phyloP scores from a whole-genome alignment of 257 asterid species.

The Coffea canephora region DNA sequence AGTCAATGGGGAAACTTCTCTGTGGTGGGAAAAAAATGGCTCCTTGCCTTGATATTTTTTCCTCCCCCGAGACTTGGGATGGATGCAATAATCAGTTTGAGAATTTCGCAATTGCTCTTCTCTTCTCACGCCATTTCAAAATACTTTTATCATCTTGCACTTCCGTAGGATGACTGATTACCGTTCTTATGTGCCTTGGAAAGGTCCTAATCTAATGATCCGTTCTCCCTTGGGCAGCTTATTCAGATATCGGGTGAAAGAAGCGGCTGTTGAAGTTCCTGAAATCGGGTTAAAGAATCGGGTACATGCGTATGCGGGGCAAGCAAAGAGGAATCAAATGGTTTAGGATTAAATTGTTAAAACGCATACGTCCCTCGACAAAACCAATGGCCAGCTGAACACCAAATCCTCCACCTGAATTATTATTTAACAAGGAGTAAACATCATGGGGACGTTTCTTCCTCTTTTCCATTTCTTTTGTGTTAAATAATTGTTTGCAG shows the following conservation, averaged over 20 bases:
- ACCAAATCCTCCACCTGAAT: neutral
- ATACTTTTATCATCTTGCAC: neutral
- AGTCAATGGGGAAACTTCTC: neutral
- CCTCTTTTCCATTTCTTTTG: neutral
- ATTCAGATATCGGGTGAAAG: neutral
- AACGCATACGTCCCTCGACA: neutral
- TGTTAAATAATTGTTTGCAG: neutral
- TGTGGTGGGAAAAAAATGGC: neutral
- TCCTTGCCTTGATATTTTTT: neutral
- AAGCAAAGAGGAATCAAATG: neutral
- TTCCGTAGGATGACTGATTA: neutral
- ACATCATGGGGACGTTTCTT: conserved; percentile 15
- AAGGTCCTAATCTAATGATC: neutral
- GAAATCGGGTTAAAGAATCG: neutral
- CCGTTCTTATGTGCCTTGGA: neutral
- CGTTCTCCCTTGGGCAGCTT: neutral
- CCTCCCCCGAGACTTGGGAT: neutral
- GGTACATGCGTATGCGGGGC: neutral
- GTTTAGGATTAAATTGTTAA: neutral
- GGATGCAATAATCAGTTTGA: neutral
- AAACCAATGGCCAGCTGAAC: conserved; percentile 5
- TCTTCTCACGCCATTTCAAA: neutral
- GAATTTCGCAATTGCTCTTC: neutral
- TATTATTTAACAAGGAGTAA: neutral
- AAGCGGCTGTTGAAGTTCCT: too few relatives aligned